Percentiles rank a stretch among this genome's conserved stretches.
phyloP scores from a whole-genome alignment of 768 basidiomycete genomes.

The Termitomyces heimii region DNA sequence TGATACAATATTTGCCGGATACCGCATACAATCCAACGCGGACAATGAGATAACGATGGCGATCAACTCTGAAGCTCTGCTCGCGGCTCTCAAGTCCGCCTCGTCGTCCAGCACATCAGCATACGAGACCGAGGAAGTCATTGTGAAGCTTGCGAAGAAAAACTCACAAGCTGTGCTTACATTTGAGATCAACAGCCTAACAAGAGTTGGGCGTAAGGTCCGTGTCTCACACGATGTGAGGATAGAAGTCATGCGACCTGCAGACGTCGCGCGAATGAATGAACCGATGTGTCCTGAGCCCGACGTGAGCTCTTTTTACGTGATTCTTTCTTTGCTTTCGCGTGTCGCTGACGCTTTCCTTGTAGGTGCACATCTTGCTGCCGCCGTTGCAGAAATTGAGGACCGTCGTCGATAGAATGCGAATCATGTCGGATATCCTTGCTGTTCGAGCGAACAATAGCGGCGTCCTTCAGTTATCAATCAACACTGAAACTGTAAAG shows the following conservation, averaged over 20 bases:
- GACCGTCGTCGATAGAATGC: constrained; percentile 46
- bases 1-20: constrained; percentile 62
- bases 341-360: background rate
- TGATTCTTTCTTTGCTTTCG: background rate
- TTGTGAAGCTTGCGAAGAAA: constrained; percentile 86
- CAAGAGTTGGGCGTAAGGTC: constrained; percentile 56
- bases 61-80: constrained; percentile 69
- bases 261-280: constrained; percentile 62
- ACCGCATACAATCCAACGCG: constrained; percentile 85
- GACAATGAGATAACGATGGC: constrained; percentile 74
- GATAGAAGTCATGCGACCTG: constrained; percentile 74
- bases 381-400: constrained; percentile 29
- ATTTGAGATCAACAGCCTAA: constrained; percentile 67
- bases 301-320: constrained; percentile 46
- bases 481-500: constrained; percentile 67
- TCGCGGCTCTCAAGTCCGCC: constrained; percentile 66
- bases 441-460: constrained; percentile 62
- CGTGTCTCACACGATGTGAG: constrained; percentile 75
- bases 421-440: constrained; percentile 63
- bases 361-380: constrained; percentile 69
- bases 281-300: constrained; percentile 87
- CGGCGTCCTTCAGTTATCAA: constrained; percentile 47
- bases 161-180: constrained; percentile 71
- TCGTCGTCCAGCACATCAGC: constrained; percentile 38
- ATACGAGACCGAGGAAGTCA: constrained; percentile 57